These are phyloP conservation scores for Teratosphaeria nubilosa DNA, from an alignment of 2,329 filamentous ascomycete species.

Conservation along the genomic window DNA sequence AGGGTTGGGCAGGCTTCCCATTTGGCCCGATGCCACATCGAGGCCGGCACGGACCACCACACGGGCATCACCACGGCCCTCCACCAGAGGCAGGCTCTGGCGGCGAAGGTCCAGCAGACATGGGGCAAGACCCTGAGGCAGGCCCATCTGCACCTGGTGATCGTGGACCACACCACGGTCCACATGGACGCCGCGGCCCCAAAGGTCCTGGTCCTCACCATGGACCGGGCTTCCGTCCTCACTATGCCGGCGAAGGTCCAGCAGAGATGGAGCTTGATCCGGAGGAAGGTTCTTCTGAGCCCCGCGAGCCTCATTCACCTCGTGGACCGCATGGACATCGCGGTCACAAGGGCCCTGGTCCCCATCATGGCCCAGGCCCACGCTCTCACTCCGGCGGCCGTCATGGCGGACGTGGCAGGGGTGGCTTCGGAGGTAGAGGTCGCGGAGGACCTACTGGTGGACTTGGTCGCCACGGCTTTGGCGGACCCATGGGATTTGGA, in stretches of 20 bases:
- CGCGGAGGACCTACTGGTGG: conserved; percentile 3
- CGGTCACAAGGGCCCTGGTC: conserved; percentile 7
- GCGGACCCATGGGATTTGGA: conserved; percentile 15
- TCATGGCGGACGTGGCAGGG: conserved; percentile 21
- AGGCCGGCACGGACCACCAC: conserved; percentile 8
- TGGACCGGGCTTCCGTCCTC: background rate
- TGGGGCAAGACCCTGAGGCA: too few species aligned
- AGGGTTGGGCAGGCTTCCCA: conserved; percentile 30
- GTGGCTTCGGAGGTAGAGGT: conserved; percentile 14
- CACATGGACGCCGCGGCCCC: too few species aligned
- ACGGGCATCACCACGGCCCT: background rate
- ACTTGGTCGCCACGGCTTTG: conserved; percentile 7
- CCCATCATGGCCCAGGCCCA: conserved; percentile 11
- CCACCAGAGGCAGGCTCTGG: conserved; percentile 6
- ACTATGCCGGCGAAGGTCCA: conserved; percentile 1
- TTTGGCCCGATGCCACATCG: conserved; percentile 22
- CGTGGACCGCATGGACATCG: conserved; percentile 8
- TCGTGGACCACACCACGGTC: background rate
- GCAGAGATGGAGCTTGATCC: background rate
- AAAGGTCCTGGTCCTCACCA: background rate
- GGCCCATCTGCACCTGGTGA: too few species aligned
- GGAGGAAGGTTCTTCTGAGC: conserved; percentile 11
- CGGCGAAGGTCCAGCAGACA: background rate
- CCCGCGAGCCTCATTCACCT: conserved; percentile 1
- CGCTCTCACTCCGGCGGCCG: conserved; percentile 17